phyloP scores from a whole-genome alignment of 2,329 filamentous ascomycete species.

The Corynespora cassiicola region DNA sequence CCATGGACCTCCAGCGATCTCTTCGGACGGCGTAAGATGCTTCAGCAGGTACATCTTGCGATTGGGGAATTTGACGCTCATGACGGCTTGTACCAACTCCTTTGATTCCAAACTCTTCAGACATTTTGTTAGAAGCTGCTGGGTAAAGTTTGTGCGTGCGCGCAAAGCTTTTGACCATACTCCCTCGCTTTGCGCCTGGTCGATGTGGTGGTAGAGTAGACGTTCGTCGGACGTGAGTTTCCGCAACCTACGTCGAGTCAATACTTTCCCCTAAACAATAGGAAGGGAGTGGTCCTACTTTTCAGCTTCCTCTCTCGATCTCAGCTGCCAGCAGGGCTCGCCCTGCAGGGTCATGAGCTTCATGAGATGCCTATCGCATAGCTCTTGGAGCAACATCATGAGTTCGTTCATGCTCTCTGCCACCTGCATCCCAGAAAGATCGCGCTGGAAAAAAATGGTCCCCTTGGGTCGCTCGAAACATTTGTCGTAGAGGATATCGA shows the following conservation, averaged over 20 bases:
- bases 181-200: slow-evolving; percentile 81
- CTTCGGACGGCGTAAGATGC: slow-evolving; percentile 82
- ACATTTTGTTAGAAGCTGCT: slow-evolving; percentile 78
- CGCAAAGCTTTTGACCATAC: slow-evolving; percentile 92
- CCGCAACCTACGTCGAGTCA: slow-evolving; percentile 35
- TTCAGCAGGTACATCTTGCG: slow-evolving; percentile 97
- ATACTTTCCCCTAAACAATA: too few relatives aligned
- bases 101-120: slow-evolving; percentile 85
- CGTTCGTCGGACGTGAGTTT: slow-evolving; percentile 71
- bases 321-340: slow-evolving; percentile 45
- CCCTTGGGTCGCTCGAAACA: slow-evolving; percentile 40
- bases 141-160: slow-evolving; percentile 80
- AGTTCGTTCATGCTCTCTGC: slow-evolving; percentile 42
- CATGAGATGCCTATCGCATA: slow-evolving; percentile 44
- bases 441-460: slow-evolving; percentile 49
- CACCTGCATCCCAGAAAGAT: slow-evolving; percentile 44
- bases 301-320: slow-evolving; percentile 41
- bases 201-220: slow-evolving; percentile 87
- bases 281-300: slow-evolving; percentile 31
- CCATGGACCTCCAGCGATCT: slow-evolving; percentile 93
- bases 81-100: slow-evolving; percentile 84
- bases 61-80: slow-evolving; percentile 87
- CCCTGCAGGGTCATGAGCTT: slow-evolving; percentile 45
- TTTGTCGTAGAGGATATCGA: slow-evolving; percentile 46
- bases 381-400: slow-evolving; percentile 36